Evolutionary conservation across 495 filamentous ascomycete species (phyloP), one percentile per base, ranked within the genome.

Genomic region (Staphylotrichum longicolle): DNA sequence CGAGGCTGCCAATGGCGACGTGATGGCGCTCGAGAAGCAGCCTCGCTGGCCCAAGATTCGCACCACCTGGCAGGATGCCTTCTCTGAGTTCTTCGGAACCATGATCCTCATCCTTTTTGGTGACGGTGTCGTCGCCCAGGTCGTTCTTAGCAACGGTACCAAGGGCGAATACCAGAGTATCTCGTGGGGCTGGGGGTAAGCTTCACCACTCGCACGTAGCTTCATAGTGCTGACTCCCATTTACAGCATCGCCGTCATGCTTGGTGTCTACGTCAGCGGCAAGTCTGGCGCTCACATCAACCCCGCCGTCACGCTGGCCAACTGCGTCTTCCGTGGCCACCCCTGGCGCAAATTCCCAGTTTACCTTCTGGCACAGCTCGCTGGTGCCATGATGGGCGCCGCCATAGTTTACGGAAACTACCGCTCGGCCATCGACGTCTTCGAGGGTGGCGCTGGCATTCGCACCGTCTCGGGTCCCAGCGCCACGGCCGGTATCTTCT

Each of bases 271-370:
- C 45, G 45, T 47, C 45, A 9, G n/a, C 45, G 45, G 45, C 45
- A 47, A 47, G 45, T 47, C 45, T 9, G 45, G 45, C 45, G 45
- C 14, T 30, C 45, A 47, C 45, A 4, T 47, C 45, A 47, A 47
- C 45, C 42, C 45, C n/a, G 45, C 45, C 45, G 45, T 47, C 45
- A 47, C 45, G 45, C 45, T 47, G 45, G 45, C 45, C 45, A 47
- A 27, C 45, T 47, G 45, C 45, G 45, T 47, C 45, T 47, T 47
- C 45, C 45, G 45, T 9, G 45, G 45, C 45, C 45, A 47, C 45
- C 45, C 45, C 45, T 47, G 45, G 45, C 45, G 45, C 45, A 47
- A 47, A 7, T 47, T 47, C 15, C 45, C 45, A 4, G 45, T 47
- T 9, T 47, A 47, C 15, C 27, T 47, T 30, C n/a, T 47, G 1